Evolutionary conservation across 2,329 filamentous ascomycete species (phyloP).

Genomic region (Apiospora hydei): DNA sequence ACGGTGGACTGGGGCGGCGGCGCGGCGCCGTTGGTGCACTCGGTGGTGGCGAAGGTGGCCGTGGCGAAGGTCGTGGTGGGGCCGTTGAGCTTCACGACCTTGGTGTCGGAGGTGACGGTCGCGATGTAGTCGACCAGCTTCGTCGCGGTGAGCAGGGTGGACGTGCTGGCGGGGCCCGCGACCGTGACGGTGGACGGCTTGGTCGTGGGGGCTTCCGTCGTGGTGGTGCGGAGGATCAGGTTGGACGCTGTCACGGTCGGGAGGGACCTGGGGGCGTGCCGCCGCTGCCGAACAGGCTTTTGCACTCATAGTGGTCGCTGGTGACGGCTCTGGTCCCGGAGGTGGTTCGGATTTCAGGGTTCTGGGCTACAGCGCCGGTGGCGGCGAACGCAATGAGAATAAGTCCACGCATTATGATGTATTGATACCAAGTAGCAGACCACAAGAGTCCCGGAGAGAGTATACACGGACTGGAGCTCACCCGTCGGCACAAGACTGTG

Average conservation of each 20-base stretch:
- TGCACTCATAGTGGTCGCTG: conserved; percentile 26
- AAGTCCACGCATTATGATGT: neutral
- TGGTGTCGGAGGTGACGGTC: conserved; percentile 28
- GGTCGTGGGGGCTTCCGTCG: conserved; percentile 30
- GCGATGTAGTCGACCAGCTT: neutral
- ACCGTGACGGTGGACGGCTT: neutral
- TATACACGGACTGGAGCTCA: no score
- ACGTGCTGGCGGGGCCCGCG: neutral
- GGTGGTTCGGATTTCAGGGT: neutral
- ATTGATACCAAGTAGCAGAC: no score
- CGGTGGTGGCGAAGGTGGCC: conserved; percentile 32
- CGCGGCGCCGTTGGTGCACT: conserved; percentile 33
- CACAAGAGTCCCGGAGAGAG: neutral
- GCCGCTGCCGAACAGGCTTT: conserved; percentile 31
- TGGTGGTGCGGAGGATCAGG: conserved; percentile 24
- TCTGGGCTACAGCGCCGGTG: neutral
- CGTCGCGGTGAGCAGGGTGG: neutral
- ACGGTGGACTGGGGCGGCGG: conserved; percentile 29
- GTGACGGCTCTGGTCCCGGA: neutral
- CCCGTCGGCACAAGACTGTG: neutral
- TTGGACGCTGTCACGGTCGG: conserved; percentile 27
- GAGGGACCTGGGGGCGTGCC: conserved; percentile 32
- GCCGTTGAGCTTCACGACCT: conserved; percentile 26
- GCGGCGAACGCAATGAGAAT: neutral
- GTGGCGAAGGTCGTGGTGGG: conserved; percentile 32